Evolutionary conservation across 495 filamentous ascomycete genomes (phyloP).

Genomic region (Penicillium coffeae): DNA sequence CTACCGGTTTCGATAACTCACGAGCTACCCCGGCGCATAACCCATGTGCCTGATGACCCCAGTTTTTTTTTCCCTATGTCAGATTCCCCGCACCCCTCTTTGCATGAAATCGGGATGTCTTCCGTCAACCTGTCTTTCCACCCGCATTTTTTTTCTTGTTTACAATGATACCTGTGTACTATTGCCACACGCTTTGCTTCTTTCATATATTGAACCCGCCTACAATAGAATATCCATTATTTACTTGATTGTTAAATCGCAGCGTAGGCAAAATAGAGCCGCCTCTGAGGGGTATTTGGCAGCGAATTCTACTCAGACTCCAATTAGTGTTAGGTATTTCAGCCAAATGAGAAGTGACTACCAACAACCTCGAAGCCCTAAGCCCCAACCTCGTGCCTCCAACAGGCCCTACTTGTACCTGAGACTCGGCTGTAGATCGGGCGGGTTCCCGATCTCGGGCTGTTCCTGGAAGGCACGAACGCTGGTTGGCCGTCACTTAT

Average conservation of each 20-base stretch:
- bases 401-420: no score
- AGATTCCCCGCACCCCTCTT: slow-evolving; percentile 3
- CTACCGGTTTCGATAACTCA: slow-evolving; percentile 38
- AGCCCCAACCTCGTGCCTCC: no score
- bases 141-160: slow-evolving; percentile 12
- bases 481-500: slow-evolving; percentile 35
- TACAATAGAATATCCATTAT: neutral
- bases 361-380: no score
- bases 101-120: slow-evolving; percentile 21
- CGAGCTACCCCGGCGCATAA: slow-evolving; percentile 5
- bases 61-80: slow-evolving; percentile 23
- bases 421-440: no score
- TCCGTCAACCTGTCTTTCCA: slow-evolving; percentile 17
- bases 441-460: neutral
- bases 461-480: neutral
- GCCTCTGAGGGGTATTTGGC: no score
- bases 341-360: no score
- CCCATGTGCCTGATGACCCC: slow-evolving; percentile 15
- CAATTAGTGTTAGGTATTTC: no score
- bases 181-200: slow-evolving; percentile 12
- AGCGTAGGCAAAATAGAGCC: no score
- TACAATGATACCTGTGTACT: slow-evolving; percentile 36
- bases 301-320: no score
- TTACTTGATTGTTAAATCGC: no score
- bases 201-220: neutral